A percentile compares a stretch with the other conserved stretches of the same genome.
phyloP scores from a whole-genome alignment of 345 rosid species.

The Laguncularia racemosa region DNA sequence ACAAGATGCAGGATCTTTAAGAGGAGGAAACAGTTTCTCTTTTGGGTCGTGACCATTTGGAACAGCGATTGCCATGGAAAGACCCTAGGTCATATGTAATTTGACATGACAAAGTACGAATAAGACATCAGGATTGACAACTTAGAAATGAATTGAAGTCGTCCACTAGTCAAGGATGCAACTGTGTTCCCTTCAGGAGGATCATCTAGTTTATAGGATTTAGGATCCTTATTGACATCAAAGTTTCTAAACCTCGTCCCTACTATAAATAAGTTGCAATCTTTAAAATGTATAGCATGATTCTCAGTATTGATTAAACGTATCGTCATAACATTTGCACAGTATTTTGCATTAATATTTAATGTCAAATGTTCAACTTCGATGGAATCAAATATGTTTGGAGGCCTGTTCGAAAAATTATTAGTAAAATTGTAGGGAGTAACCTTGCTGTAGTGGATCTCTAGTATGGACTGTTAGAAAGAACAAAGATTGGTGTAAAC shows the following conservation, averaged over 20 bases:
- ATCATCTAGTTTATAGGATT: slow-evolving; percentile 57
- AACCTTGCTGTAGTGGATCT: slow-evolving; percentile 17
- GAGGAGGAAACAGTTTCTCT: slow-evolving; percentile 72
- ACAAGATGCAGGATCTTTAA: slow-evolving; percentile 66
- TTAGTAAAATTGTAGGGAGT: slow-evolving; percentile 47
- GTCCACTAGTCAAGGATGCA: slow-evolving; percentile 85
- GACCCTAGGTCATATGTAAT: slow-evolving; percentile 75
- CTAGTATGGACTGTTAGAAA: too few relatives aligned
- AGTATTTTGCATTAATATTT: slow-evolving; percentile 55
- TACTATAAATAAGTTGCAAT: slow-evolving; percentile 73
- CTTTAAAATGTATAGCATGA: slow-evolving; percentile 89
- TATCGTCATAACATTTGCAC: slow-evolving; percentile 63
- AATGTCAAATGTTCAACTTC: slow-evolving; percentile 66
- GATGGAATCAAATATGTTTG: slow-evolving; percentile 60
- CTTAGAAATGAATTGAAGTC: slow-evolving; percentile 65
- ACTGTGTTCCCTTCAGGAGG: slow-evolving; percentile 84
- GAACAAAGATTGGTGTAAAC: too few relatives aligned
- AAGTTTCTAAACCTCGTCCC: slow-evolving; percentile 68
- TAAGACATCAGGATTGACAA: slow-evolving; percentile 94
- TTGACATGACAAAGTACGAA: slow-evolving; percentile 84
- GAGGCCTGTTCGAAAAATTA: slow-evolving; percentile 65
- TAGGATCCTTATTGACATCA: slow-evolving; percentile 18
- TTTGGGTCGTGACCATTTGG: slow-evolving; percentile 48
- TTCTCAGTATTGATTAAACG: slow-evolving; percentile 69
- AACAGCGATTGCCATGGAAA: slow-evolving; percentile 62